Evolutionary conservation across 495 filamentous ascomycete species (phyloP).

Genomic region (Viridothelium virens): DNA sequence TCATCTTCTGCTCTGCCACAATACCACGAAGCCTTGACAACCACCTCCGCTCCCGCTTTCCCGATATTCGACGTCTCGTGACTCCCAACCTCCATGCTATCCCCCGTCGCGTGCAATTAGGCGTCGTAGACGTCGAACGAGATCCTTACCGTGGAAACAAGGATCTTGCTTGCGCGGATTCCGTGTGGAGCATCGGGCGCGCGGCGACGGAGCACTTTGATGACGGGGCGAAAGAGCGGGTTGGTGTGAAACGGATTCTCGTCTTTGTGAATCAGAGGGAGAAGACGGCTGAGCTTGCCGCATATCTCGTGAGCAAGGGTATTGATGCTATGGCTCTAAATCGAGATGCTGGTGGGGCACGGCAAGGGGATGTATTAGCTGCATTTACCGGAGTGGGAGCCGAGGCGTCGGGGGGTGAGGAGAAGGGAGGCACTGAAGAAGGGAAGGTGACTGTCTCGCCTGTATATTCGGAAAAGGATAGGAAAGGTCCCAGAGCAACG

Average conservation of each 20-base stretch:
- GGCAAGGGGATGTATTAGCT: constrained; percentile 64
- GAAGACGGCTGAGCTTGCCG: constrained; percentile 67
- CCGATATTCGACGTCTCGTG: constrained; percentile 71
- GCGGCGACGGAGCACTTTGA: constrained; percentile 46
- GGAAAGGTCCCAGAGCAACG: background rate
- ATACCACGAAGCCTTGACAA: constrained; percentile 83
- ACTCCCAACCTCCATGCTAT: constrained; percentile 95
- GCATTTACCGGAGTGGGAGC: constrained; percentile 48
- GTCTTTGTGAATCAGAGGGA: constrained; percentile 98
- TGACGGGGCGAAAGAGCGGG: constrained; percentile 38
- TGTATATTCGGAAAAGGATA: background rate
- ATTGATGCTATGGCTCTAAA: constrained; percentile 79
- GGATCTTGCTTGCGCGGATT: constrained; percentile 82
- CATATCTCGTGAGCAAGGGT: constrained; percentile 73
- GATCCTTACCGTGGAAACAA: constrained; percentile 89
- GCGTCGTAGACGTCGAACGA: constrained; percentile 82
- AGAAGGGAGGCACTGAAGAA: background rate
- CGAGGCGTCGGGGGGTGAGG: background rate
- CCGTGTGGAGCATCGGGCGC: constrained; percentile 87
- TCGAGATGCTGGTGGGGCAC: constrained; percentile 66
- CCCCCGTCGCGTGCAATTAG: constrained; percentile 85
- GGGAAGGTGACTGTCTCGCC: background rate
- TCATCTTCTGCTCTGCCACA: constrained; percentile 94
- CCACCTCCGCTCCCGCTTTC: constrained; percentile 71
- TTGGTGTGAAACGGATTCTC: constrained; percentile 75